A percentile compares a stretch with the other conserved stretches of the same genome.
Evolutionary conservation across 345 rosid genomes (phyloP).

Genomic region (Aurinia saxatilis): DNA sequence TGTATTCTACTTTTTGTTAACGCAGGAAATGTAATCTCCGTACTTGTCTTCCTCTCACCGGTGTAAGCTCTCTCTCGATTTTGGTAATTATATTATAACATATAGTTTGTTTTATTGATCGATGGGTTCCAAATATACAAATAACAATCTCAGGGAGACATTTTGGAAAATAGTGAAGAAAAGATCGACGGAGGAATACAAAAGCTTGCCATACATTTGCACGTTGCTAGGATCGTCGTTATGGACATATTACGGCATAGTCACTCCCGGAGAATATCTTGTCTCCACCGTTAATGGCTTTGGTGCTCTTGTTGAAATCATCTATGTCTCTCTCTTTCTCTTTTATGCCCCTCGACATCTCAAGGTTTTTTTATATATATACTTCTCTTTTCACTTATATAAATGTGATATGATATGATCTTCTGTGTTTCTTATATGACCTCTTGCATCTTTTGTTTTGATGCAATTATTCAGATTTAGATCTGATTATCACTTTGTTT

Average conservation of each 20-base stretch:
- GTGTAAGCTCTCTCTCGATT: constrained; percentile 35
- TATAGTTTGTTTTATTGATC: not conserved
- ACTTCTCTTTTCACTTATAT: too few relatives aligned
- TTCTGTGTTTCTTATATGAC: constrained; percentile 16
- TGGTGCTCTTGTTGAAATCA: constrained; percentile 48
- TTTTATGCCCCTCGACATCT: constrained; percentile 46
- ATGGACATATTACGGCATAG: constrained; percentile 73
- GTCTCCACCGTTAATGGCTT: constrained; percentile 81
- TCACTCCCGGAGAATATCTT: constrained; percentile 57
- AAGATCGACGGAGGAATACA: constrained; percentile 72
- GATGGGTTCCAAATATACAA: not conserved
- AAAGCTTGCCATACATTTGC: constrained; percentile 58
- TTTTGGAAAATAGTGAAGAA: constrained; percentile 61
- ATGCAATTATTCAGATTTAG: constrained; percentile 20
- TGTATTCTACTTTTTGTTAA: not conserved
- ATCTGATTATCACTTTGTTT: constrained; percentile 4
- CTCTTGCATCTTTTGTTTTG: not conserved
- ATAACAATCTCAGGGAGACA: constrained; percentile 36
- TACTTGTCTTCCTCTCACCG: constrained; percentile 70
- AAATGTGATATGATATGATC: too few relatives aligned
- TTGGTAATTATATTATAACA: not conserved
- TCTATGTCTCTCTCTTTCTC: constrained; percentile 50
- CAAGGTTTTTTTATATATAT: too few relatives aligned
- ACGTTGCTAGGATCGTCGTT: constrained; percentile 52
- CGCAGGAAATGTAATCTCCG: constrained; percentile 70